phyloP scores from a whole-genome alignment of 2,329 filamentous ascomycete species.

The Lachnellula arida region DNA sequence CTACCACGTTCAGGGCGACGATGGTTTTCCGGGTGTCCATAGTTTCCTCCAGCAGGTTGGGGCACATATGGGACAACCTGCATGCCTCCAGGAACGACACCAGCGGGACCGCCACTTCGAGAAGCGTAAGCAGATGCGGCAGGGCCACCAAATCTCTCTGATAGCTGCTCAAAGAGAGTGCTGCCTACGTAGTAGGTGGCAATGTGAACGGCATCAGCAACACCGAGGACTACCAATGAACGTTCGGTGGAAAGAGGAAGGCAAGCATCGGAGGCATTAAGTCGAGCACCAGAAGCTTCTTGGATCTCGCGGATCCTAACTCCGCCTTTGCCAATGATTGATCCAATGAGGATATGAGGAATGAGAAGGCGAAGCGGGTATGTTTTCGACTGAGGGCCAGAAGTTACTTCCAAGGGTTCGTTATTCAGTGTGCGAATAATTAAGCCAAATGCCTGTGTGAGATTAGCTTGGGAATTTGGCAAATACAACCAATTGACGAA shows the following conservation, averaged over 20 bases:
- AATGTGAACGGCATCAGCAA: constrained; percentile 97
- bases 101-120: constrained; percentile 85
- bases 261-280: constrained; percentile 94
- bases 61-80: constrained; percentile 98
- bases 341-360: constrained; percentile 94
- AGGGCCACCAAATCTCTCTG: constrained; percentile 91
- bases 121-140: constrained; percentile 97
- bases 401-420: constrained; percentile 82
- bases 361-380: constrained; percentile 94
- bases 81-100: constrained; percentile 94
- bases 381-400: constrained; percentile 91
- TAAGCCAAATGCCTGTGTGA: constrained; percentile 80
- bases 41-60: constrained; percentile 87
- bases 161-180: constrained; percentile 95
- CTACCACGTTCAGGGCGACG: constrained; percentile 69
- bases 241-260: constrained; percentile 93
- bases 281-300: constrained; percentile 89
- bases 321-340: constrained; percentile 96
- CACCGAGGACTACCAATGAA: constrained; percentile 95
- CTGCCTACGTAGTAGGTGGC: constrained; percentile 98
- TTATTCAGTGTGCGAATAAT: constrained; percentile 99
- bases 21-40: constrained; percentile 83
- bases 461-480: constrained; percentile 1
- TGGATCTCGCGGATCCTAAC: constrained; percentile 97
- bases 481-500: constrained; percentile 38